Evolutionary conservation across 345 rosid genomes (phyloP), one percentile per base, ranked within the genome.

Genomic region (Citrus unshiu): DNA sequence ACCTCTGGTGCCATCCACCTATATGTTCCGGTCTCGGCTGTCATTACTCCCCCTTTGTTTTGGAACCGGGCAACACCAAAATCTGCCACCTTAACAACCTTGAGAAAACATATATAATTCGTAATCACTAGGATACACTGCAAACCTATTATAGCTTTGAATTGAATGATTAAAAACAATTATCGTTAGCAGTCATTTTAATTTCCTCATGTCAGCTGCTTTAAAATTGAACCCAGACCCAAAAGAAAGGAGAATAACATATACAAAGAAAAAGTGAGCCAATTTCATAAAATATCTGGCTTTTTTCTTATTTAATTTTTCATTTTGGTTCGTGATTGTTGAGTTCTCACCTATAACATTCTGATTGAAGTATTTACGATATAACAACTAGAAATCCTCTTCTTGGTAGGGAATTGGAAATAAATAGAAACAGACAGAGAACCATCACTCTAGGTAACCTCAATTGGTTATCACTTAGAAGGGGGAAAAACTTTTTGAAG

Each of bases 1-100:
- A 92, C 93, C 93, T 92, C 97, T 49, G 97, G 94, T 58, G 97
- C 97, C 97, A 92, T 91, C 97, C 94, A 92, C 85, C 94, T 88
- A 80, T 92, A 92, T 12, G 97, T 92, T 66, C 93, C 97, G 49
- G 94, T 91, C 84, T 92, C 94, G 18, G 93, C 97, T 32, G 97
- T 92, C 93, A 92, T 90, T 74, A 88, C 88, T 74, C 94, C 97
- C 63, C 84, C 90, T 81, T 87, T 81, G 77, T 78, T 86, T 83
- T 85, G 93, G 81, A 90, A 88, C 81, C 97, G 93, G 58, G 97
- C 94, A 49, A 91, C 88, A 62, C 97, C 97, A 83, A 92, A 92
- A 81, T 92, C 94, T 61, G 93, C 93, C 69, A 92, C 94, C 86
- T 89, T 91, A 40, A 91, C 90, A 84, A 88, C 94, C 97, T 91